phyloP scores from a whole-genome alignment of 1,284 basidiomycete genomes.

The Ceratobasidium sp. region DNA sequence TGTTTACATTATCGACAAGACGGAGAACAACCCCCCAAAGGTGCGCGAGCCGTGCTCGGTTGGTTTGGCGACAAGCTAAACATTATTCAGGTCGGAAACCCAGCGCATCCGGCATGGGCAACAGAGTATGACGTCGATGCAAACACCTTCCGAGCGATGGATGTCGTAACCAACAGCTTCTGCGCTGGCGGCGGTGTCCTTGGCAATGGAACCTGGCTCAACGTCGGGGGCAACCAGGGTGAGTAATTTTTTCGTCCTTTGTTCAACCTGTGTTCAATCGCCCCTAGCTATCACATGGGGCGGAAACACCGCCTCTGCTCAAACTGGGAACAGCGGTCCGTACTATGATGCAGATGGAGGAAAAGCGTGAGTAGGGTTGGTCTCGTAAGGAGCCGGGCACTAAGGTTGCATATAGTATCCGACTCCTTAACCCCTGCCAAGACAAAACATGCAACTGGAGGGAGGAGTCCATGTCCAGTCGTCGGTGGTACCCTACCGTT shows the following conservation, averaged over 20 bases:
- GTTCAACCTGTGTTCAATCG: slow-evolving; percentile 36
- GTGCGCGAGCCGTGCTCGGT: slow-evolving; percentile 50
- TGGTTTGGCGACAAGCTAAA: slow-evolving; percentile 68
- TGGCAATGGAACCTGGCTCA: slow-evolving; percentile 63
- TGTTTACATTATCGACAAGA: slow-evolving; percentile 61
- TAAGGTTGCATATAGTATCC: slow-evolving; percentile 54
- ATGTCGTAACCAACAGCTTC: slow-evolving; percentile 83
- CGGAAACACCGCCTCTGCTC: slow-evolving; percentile 31
- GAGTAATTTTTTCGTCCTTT: neutral
- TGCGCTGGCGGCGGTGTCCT: slow-evolving; percentile 70
- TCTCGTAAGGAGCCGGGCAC: slow-evolving; percentile 51
- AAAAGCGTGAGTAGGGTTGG: slow-evolving; percentile 72
- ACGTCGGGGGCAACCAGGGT: slow-evolving; percentile 70
- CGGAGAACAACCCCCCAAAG: slow-evolving; percentile 59
- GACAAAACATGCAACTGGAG: slow-evolving; percentile 47
- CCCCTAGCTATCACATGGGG: neutral
- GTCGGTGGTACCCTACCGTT: slow-evolving; percentile 49
- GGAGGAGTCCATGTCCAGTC: slow-evolving; percentile 45
- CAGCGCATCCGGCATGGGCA: slow-evolving; percentile 49
- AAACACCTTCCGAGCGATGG: slow-evolving; percentile 64
- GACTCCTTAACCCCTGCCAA: slow-evolving; percentile 49
- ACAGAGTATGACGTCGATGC: slow-evolving; percentile 58
- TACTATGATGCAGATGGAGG: slow-evolving; percentile 46
- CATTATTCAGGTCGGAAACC: slow-evolving; percentile 5
- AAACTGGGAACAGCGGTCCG: slow-evolving; percentile 42